These are phyloP conservation scores for Leccinum glutinopallens DNA, from an alignment of 1,284 basidiomycete genomes.

Conservation along the genomic window DNA sequence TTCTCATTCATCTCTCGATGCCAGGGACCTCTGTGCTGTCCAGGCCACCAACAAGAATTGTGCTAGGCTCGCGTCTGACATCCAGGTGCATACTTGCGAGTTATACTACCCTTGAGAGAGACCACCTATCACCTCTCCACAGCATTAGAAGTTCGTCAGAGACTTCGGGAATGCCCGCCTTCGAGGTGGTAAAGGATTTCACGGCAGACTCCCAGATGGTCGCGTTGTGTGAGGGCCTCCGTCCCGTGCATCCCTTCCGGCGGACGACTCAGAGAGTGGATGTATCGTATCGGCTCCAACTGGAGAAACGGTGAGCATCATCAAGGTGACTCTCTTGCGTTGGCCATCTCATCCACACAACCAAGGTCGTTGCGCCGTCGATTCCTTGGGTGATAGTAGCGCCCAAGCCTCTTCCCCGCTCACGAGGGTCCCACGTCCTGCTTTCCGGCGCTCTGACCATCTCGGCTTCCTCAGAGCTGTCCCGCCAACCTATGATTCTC, in stretches of 20 bases:
- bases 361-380: constrained; percentile 35
- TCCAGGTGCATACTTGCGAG: constrained; percentile 46
- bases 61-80: constrained; percentile 61
- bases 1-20: constrained; percentile 64
- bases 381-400: constrained; percentile 17
- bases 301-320: constrained; percentile 69
- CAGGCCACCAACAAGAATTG: constrained; percentile 69
- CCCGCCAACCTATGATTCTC: constrained; percentile 30
- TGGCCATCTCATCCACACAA: constrained; percentile 26
- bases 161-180: constrained; percentile 68
- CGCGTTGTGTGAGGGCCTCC: constrained; percentile 63
- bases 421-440: constrained; percentile 36
- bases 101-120: constrained; percentile 7
- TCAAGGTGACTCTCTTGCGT: constrained; percentile 17
- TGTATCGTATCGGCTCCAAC: constrained; percentile 80
- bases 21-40: constrained; percentile 63
- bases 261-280: constrained; percentile 52
- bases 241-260: constrained; percentile 41
- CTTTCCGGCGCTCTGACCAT: constrained; percentile 47
- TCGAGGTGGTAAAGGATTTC: constrained; percentile 64
- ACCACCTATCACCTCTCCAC: constrained; percentile 15
- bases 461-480: constrained; percentile 37
- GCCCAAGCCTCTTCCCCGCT: constrained; percentile 1
- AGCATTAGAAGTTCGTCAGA: constrained; percentile 66
- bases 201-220: constrained; percentile 50